Conservation (phyloP, 495 filamentous ascomycete species). For the Penicillium ucsense region DNA sequence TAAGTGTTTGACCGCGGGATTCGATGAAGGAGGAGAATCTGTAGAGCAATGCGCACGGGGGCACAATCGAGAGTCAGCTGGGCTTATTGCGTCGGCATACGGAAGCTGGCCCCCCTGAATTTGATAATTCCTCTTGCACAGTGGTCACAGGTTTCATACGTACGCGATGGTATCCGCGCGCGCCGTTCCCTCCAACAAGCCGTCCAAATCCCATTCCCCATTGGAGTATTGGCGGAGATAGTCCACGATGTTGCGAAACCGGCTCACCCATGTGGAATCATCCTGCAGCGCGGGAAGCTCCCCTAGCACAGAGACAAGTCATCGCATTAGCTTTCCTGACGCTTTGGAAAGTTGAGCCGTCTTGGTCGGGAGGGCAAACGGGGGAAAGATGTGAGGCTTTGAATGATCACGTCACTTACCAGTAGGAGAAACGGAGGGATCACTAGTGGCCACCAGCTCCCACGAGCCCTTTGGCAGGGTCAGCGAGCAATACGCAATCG, state of each 20-base stretch:
- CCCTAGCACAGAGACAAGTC: conserved; percentile 35
- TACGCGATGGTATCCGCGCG: conserved; percentile 49
- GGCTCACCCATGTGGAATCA: conserved; percentile 51
- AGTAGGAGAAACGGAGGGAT: conserved; percentile 64
- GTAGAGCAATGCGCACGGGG: neutral
- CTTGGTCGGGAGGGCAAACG: too few relatives aligned
- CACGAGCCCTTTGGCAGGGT: conserved; percentile 51
- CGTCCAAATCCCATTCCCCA: conserved; percentile 47
- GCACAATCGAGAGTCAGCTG: neutral
- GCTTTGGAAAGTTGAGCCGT: too few relatives aligned
- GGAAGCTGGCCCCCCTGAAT: too few relatives aligned
- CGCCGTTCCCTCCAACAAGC: conserved; percentile 31
- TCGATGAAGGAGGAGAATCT: conserved; percentile 54
- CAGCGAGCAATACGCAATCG: conserved; percentile 59
- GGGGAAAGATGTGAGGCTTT: too few relatives aligned
- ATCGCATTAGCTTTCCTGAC: neutral
- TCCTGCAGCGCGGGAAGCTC: conserved; percentile 67
- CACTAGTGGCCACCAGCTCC: conserved; percentile 66
- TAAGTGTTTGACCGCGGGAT: conserved; percentile 52
- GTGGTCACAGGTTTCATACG: conserved; percentile 6
- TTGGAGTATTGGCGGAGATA: conserved; percentile 51
- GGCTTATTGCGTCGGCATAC: too few relatives aligned
- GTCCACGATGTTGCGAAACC: conserved; percentile 64
- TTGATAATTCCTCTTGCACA: neutral
- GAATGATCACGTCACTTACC: conserved; percentile 45